Percentiles rank a stretch among this genome's conserved stretches.
phyloP scores from a whole-genome alignment of 305 asterid species.

The Fraxinus sp. region DNA sequence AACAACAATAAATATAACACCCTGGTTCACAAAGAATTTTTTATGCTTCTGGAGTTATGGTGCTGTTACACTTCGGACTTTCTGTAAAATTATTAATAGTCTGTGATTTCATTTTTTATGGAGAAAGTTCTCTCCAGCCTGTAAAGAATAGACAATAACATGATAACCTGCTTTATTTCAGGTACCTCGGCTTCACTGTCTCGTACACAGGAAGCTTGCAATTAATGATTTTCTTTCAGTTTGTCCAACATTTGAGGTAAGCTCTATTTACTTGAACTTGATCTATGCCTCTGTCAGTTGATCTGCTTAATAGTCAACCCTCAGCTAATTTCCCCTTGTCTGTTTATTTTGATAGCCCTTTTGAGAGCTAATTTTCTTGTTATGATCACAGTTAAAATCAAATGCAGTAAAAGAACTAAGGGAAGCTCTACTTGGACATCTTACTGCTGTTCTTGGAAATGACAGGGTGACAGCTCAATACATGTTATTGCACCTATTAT shows the following conservation, averaged over 20 bases:
- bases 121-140: background rate
- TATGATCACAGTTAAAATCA: constrained; percentile 52
- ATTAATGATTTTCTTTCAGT: constrained; percentile 53
- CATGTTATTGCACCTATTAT: constrained; percentile 76
- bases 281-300: background rate
- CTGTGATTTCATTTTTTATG: background rate
- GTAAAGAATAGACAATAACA: background rate
- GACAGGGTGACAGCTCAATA: constrained; percentile 84
- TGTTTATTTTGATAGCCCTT: constrained; percentile 4
- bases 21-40: background rate
- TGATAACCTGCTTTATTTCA: constrained; percentile 30
- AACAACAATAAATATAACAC: background rate
- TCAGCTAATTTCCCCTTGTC: background rate
- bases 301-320: constrained; percentile 8
- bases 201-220: constrained; percentile 63
- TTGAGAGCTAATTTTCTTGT: constrained; percentile 17
- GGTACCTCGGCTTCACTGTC: constrained; percentile 92
- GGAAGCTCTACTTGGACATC: constrained; percentile 68
- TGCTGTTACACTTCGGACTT: constrained; percentile 3
- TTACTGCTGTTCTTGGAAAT: constrained; percentile 73
- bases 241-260: constrained; percentile 58
- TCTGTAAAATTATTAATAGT: background rate
- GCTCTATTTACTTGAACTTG: constrained; percentile 18
- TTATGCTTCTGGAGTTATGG: background rate
- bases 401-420: constrained; percentile 54